Base-by-base conservation (phyloP, 768 basidiomycete species). In the Macrolepiota fuliginosa region DNA sequence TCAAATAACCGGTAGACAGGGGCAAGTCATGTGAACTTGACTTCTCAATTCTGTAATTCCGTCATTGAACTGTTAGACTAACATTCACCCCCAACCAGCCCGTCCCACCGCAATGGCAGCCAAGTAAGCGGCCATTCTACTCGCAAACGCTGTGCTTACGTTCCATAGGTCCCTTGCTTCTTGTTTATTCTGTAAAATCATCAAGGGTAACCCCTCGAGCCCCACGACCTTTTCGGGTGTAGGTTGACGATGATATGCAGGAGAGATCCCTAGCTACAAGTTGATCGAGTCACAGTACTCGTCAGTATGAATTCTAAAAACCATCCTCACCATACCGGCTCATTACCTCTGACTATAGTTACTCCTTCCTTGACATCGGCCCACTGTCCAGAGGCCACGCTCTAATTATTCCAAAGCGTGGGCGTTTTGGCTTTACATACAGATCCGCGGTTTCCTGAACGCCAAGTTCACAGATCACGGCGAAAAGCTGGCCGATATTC, bases 151-250 rank as follows among this genome's bases (percentile, higher is more conserved):
- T 40, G 35, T 53, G n/a, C 50, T 42, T 27, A 42, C 56, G 57
- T 32, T 37, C 11, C 36, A 13, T 59, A 88, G 88, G 68, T 76
- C 77, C 52, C 78, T 89, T 55, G 81, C 86, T 4, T 73, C 72
- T 24, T 97, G 95, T 74, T 76, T 98, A 68, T 98, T 97, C 79
- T 98, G 96, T 83, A 97, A 89, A 78, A 97, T 98, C 73, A 83
- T 95, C 78, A 92, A 92, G 77, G 92, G 94, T 87, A 50, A 27
- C 74, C n/a, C 15, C 15, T 12, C 12, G 4, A 29, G 36, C 29
- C 15, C 10, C 5, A 2, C 27, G 50, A 12, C 45, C n/a, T 22
- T 27, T 13, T n/a, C 37, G 4, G 7, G 17, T 45, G 27, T 19
- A 22, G 36, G 39, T 55, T 61, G 19, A 65, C 24, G 15, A 9